A percentile compares a stretch with the other conserved stretches of the same genome.
These are phyloP conservation scores for Cyphellophora europaea DNA, from an alignment of 2,329 filamentous ascomycete species.

Conservation along the genomic window DNA sequence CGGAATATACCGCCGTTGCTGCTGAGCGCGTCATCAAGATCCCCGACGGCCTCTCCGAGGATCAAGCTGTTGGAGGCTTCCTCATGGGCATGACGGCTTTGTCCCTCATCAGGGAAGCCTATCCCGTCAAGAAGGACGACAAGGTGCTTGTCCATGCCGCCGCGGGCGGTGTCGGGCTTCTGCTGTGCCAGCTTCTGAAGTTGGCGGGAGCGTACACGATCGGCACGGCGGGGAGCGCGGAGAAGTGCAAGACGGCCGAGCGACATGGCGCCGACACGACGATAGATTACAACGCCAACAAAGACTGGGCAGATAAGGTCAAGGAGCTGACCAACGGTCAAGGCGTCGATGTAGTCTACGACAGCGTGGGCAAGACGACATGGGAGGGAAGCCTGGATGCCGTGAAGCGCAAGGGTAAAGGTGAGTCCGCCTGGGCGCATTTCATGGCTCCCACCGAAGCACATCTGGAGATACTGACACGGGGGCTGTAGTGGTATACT, in stretches of 20 bases:
- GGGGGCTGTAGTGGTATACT: neutral
- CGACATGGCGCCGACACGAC: conserved; percentile 61
- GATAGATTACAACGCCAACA: conserved; percentile 73
- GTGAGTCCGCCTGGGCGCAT: conserved; percentile 3
- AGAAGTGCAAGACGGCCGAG: conserved; percentile 63
- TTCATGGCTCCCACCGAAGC: neutral
- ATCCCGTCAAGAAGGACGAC: conserved; percentile 62
- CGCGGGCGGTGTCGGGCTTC: conserved; percentile 69
- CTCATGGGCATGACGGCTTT: conserved; percentile 78
- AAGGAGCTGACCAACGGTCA: conserved; percentile 73
- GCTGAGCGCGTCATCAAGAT: conserved; percentile 51
- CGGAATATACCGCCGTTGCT: conserved; percentile 48
- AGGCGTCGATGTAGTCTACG: conserved; percentile 63
- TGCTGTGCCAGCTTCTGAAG: conserved; percentile 62
- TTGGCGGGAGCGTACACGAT: conserved; percentile 68
- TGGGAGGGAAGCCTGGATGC: conserved; percentile 70
- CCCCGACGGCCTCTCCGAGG: conserved; percentile 51
- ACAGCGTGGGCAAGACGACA: conserved; percentile 76
- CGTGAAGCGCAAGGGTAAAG: conserved; percentile 69
- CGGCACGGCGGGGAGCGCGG: conserved; percentile 63
- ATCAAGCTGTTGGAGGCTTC: conserved; percentile 59
- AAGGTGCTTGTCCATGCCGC: conserved; percentile 81
- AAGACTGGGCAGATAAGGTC: conserved; percentile 65
- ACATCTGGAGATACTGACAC: neutral
- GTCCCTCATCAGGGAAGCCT: conserved; percentile 66